Percentiles rank a stretch among this genome's conserved stretches.
Conservation (phyloP, 1,284 basidiomycete genomes). For the Exsudoporus floridanus region DNA sequence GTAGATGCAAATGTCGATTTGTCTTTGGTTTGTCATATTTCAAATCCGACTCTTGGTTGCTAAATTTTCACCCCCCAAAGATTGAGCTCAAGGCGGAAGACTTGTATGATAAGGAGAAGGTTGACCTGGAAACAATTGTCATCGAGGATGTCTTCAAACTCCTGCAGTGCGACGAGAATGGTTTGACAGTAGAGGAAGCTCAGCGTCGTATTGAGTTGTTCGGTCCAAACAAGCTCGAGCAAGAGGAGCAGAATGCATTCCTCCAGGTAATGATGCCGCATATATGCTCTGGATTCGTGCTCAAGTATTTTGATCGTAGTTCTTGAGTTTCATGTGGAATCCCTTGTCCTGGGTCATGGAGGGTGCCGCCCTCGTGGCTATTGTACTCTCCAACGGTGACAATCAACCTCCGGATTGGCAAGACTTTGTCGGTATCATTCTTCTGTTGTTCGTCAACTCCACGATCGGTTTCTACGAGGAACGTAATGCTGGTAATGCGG, state of each 20-base stretch:
- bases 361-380: conserved; percentile 94
- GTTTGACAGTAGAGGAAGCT: conserved; percentile 78
- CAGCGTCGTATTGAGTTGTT: conserved; percentile 88
- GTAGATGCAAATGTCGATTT: conserved; percentile 89
- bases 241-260: conserved; percentile 84
- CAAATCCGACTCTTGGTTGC: neutral
- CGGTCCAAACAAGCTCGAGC: conserved; percentile 94
- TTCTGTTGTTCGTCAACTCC: conserved; percentile 93
- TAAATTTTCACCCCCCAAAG: conserved; percentile 35
- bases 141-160: conserved; percentile 97
- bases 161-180: conserved; percentile 83
- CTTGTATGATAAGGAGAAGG: conserved; percentile 98
- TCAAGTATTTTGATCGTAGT: conserved; percentile 49
- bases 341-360: conserved; percentile 99
- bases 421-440: conserved; percentile 96
- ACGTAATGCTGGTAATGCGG: conserved; percentile 94
- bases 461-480: conserved; percentile 98
- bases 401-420: conserved; percentile 89
- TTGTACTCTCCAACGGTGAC: conserved; percentile 93
- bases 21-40: conserved; percentile 54
- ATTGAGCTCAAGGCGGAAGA: conserved; percentile 93
- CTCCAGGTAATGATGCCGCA: conserved; percentile 57
- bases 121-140: conserved; percentile 95
- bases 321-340: conserved; percentile 98
- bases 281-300: neutral